Evolutionary conservation across 1,284 basidiomycete genomes (phyloP), one percentile per base, ranked within the genome.

Genomic region (Rugosomyces carneus): DNA sequence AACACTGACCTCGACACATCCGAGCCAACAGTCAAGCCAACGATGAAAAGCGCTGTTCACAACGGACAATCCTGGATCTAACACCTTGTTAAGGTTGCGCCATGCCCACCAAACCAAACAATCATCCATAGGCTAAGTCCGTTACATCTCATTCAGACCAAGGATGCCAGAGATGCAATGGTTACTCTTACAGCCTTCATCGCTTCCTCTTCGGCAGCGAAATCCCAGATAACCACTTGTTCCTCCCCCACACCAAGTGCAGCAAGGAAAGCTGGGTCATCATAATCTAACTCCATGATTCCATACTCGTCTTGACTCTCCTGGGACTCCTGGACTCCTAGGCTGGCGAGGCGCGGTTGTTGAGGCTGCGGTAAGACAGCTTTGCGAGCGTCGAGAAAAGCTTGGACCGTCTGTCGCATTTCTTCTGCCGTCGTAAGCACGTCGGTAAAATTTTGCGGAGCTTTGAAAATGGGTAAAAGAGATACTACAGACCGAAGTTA

Each of bases 231-330:
- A 6, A 21, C 56, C 8, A 55, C 44, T 8, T 47, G 42, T 42
- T 59, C 55, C 2, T 53, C 55, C 10, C 63, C 65, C 8, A 65
- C 68, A 7, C 74, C 79, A 18, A 84, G 62, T 11, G 76, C 71
- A 10, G 71, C 73, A 10, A 74, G 61, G 4, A 88, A 60, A 18
- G 72, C 70, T 1, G 80, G 76, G 54, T 87, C 82, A 37, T 84
- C 72, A 27, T 80, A 69, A 52, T 84, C 76, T 35, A 81, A 61
- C 45, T 71, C 71, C 23, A 78, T 68, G 38, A 67, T 67, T 23
- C 72, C 76, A 56, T 78, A 86, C 42, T 77, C 71, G 36, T 93
- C 87, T 58, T 92, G 86, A 54, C 89, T 93, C 52, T 92, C 89
- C 55, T 82, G 72, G 48, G 72, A 72, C 44, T 77, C 68, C 31